phyloP scores from a whole-genome alignment of 371 early-diverging fungal species.

The Apophysomyces trapeziformis region DNA sequence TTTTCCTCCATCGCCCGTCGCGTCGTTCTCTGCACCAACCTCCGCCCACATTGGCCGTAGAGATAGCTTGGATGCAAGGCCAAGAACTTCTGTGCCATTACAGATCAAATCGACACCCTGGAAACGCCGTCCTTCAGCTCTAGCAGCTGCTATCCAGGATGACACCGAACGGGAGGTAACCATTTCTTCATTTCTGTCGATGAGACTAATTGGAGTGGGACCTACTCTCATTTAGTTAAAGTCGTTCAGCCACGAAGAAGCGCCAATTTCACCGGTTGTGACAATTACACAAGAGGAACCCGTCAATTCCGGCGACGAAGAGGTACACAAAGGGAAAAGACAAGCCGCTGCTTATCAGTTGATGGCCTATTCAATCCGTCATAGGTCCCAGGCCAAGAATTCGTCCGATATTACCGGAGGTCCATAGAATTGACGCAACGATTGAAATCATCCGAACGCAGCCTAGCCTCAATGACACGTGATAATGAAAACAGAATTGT shows the following conservation, averaged over 20 bases:
- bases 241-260: not conserved
- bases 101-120: constrained; percentile 22
- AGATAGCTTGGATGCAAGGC: constrained; percentile 14
- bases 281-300: constrained; percentile 10
- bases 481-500: constrained; percentile 60
- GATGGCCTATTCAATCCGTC: too few species aligned
- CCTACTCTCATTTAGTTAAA: not conserved
- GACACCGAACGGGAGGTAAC: constrained; percentile 6
- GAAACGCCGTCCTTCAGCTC: constrained; percentile 36
- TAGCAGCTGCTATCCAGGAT: constrained; percentile 22
- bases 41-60: constrained; percentile 9
- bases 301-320: not conserved
- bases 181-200: not conserved
- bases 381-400: constrained; percentile 27
- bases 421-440: constrained; percentile 56
- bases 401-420: constrained; percentile 54
- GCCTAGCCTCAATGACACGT: constrained; percentile 54
- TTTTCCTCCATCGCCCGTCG: constrained; percentile 30
- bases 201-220: not conserved
- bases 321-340: not conserved
- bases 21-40: constrained; percentile 35
- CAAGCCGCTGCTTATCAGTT: too few species aligned
- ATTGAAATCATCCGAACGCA: constrained; percentile 52
- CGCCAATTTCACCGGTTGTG: not conserved
- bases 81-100: constrained; percentile 20